phyloP scores from a whole-genome alignment of 805 yeast species.

The Hanseniaspora lachancei region DNA sequence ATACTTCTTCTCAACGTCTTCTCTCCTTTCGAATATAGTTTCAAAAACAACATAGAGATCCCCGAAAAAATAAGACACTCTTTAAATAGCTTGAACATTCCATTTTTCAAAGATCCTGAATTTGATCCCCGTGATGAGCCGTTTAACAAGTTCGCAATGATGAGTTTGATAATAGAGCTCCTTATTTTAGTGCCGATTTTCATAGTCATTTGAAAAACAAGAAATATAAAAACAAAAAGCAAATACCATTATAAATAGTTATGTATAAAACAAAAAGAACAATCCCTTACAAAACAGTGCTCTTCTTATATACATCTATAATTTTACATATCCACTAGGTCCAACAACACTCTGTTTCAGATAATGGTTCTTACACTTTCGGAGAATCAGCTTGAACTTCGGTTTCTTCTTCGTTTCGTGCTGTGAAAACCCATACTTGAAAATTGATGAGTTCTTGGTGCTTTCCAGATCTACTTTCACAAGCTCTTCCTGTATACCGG shows the following conservation, averaged over 20 bases:
- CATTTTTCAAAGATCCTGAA: constrained; percentile 15
- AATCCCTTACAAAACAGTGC: not conserved
- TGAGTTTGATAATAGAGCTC: constrained; percentile 14
- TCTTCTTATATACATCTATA: not conserved
- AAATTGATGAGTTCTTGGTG: not conserved
- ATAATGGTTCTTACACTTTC: constrained; percentile 23
- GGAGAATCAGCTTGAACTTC: constrained; percentile 13
- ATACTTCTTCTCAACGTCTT: not conserved
- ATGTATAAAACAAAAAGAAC: not conserved
- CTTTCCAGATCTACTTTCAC: not conserved
- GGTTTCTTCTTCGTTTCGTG: constrained; percentile 12
- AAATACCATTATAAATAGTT: too few species aligned
- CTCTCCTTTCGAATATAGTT: not conserved
- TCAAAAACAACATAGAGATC: not conserved
- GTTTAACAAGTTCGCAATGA: constrained; percentile 17
- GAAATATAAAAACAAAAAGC: too few species aligned
- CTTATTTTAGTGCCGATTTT: constrained; percentile 13
- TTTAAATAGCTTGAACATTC: not conserved
- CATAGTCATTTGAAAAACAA: not conserved
- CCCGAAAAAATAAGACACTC: not conserved
- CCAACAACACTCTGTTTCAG: constrained; percentile 23
- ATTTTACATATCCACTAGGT: constrained; percentile 19
- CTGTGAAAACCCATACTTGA: constrained; percentile 11
- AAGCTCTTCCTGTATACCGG: constrained; percentile 14
- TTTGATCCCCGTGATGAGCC: constrained; percentile 21